phyloP scores from a whole-genome alignment of 176 grass and related monocot genomes.

The Chrysopogon serrulatus region DNA sequence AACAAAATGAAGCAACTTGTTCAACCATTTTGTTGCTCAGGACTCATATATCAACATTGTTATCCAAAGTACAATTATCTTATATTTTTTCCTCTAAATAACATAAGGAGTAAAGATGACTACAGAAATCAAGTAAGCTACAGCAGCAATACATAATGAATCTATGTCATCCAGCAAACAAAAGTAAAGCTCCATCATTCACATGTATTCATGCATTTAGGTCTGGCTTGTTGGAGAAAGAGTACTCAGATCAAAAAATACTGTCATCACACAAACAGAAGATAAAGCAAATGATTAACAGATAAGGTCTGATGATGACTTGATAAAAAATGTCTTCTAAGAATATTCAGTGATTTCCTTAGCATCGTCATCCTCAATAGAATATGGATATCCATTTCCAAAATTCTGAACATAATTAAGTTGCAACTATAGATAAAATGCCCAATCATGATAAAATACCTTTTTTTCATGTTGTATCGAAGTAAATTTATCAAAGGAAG shows the following conservation, averaged over 20 bases:
- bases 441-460: neutral
- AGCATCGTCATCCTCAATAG: neutral
- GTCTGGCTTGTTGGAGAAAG: neutral
- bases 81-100: slow-evolving; percentile 12
- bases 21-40: slow-evolving; percentile 5
- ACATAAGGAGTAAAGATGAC: slow-evolving; percentile 10
- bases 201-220: neutral
- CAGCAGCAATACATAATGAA: neutral
- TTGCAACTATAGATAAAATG: neutral
- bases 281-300: neutral
- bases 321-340: neutral
- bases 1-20: neutral
- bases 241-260: neutral
- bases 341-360: neutral
- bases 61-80: neutral
- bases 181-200: neutral
- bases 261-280: neutral
- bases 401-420: neutral
- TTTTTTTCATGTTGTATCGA: neutral
- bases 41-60: neutral
- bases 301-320: neutral
- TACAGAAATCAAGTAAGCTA: neutral
- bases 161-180: neutral
- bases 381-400: neutral
- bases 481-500: neutral